Evolutionary conservation across 192 early-diverging fungal species (phyloP).

Genomic region (Obelidium mucronatum): DNA sequence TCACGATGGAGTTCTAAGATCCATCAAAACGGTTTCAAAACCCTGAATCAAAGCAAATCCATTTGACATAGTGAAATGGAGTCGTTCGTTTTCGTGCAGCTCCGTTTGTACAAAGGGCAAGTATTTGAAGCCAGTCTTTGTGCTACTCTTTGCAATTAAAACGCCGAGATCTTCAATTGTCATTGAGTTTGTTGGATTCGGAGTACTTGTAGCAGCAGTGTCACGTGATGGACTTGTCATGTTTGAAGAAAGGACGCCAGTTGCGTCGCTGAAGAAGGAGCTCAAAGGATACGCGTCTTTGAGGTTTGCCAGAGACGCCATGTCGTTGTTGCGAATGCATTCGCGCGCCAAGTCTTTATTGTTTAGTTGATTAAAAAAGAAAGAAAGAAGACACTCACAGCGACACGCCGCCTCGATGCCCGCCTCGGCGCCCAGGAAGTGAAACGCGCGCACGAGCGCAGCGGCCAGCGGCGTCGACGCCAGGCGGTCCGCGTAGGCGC

Average conservation of each 20-base stretch:
- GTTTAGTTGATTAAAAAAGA: not conserved
- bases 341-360: conserved; percentile 17
- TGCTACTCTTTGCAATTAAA: conserved; percentile 29
- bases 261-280: conserved; percentile 21
- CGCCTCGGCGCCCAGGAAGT: conserved; percentile 16
- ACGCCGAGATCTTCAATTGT: conserved; percentile 28
- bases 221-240: too few relatives aligned
- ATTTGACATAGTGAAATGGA: conserved; percentile 14
- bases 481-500: not conserved
- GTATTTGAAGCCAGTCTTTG: conserved; percentile 18
- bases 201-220: not conserved
- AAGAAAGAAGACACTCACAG: conserved; percentile 7
- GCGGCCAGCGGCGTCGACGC: not conserved
- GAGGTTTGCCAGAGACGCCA: not conserved
- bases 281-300: conserved; percentile 10
- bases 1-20: conserved; percentile 22
- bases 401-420: conserved; percentile 9
- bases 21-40: conserved; percentile 30
- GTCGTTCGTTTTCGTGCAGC: conserved; percentile 33
- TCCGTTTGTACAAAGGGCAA: conserved; percentile 21
- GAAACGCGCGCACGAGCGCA: conserved; percentile 5
- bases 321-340: conserved; percentile 15
- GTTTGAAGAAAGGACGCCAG: conserved; percentile 13
- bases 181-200: conserved; percentile 27
- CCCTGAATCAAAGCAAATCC: conserved; percentile 24